Conservation (phyloP, 2,329 filamentous ascomycete species). For the Beauveria rudraprayagi region DNA sequence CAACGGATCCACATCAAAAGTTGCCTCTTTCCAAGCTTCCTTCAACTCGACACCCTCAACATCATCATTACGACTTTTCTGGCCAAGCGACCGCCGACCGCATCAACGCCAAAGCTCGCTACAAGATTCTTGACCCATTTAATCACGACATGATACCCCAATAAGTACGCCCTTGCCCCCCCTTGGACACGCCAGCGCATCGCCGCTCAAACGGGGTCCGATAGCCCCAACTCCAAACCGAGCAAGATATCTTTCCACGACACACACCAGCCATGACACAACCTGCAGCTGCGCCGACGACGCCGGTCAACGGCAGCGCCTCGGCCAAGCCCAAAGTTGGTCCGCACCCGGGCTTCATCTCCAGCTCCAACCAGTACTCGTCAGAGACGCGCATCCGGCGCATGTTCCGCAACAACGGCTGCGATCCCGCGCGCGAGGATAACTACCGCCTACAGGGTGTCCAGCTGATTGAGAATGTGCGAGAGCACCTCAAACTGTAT, state of each 20-base stretch:
- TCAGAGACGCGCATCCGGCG: conserved; percentile 73
- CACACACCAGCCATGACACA: conserved; percentile 2
- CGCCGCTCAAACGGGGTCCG: neutral
- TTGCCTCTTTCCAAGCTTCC: neutral
- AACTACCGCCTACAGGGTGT: conserved; percentile 76
- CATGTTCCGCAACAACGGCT: conserved; percentile 59
- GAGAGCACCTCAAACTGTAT: conserved; percentile 70
- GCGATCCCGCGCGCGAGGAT: conserved; percentile 73
- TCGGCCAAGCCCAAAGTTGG: conserved; percentile 22
- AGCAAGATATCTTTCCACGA: neutral
- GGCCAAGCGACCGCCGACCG: neutral
- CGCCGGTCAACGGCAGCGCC: conserved; percentile 9
- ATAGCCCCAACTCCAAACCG: neutral
- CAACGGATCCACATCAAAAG: neutral
- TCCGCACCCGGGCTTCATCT: conserved; percentile 40
- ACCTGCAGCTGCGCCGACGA: neutral
- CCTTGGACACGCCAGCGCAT: neutral
- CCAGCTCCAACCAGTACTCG: conserved; percentile 59
- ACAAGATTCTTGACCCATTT: neutral
- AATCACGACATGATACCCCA: neutral
- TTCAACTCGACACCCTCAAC: neutral
- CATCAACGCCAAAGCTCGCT: too few relatives aligned
- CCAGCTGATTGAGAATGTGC: conserved; percentile 78
- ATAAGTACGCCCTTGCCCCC: neutral
- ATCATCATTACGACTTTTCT: neutral